Evolutionary conservation across 768 basidiomycete genomes (phyloP).

Genomic region (Rickenella mellea): DNA sequence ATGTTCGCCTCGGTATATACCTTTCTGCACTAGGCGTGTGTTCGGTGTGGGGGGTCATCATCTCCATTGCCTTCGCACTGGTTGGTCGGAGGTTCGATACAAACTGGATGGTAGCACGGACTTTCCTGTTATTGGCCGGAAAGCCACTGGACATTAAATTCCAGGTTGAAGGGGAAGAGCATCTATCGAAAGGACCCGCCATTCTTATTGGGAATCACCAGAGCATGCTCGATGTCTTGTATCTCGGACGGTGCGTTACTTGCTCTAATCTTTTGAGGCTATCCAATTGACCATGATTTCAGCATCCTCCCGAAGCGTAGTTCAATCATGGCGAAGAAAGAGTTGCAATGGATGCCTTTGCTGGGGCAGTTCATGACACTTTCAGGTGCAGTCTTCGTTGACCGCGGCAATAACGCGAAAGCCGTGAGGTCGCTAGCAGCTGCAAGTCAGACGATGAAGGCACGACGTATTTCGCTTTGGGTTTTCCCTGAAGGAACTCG

Average conservation of each 20-base stretch:
- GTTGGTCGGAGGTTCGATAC: constrained; percentile 68
- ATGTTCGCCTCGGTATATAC: constrained; percentile 65
- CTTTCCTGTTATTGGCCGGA: constrained; percentile 66
- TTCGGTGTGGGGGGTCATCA: constrained; percentile 62
- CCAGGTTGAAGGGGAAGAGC: constrained; percentile 80
- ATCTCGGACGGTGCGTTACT: constrained; percentile 59
- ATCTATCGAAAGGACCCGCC: constrained; percentile 61
- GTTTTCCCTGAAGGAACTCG: constrained; percentile 97
- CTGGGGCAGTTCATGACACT: constrained; percentile 88
- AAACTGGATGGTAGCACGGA: constrained; percentile 74
- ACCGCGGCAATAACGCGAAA: constrained; percentile 68
- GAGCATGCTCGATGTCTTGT: constrained; percentile 82
- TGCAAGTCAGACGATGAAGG: constrained; percentile 75
- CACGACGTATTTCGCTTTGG: constrained; percentile 66
- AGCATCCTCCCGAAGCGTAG: constrained; percentile 78
- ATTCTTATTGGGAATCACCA: constrained; percentile 88
- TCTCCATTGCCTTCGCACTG: constrained; percentile 56
- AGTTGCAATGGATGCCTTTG: constrained; percentile 70
- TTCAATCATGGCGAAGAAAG: constrained; percentile 89
- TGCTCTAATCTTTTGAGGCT: constrained; percentile 7
- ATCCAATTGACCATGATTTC: constrained; percentile 2
- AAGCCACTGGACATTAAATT: constrained; percentile 57
- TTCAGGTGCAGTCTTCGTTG: constrained; percentile 85
- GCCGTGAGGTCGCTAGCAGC: constrained; percentile 70
- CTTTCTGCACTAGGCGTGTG: constrained; percentile 59